Base-by-base conservation (phyloP, 306 rosid species). In the Gastrolobium villosum region DNA sequence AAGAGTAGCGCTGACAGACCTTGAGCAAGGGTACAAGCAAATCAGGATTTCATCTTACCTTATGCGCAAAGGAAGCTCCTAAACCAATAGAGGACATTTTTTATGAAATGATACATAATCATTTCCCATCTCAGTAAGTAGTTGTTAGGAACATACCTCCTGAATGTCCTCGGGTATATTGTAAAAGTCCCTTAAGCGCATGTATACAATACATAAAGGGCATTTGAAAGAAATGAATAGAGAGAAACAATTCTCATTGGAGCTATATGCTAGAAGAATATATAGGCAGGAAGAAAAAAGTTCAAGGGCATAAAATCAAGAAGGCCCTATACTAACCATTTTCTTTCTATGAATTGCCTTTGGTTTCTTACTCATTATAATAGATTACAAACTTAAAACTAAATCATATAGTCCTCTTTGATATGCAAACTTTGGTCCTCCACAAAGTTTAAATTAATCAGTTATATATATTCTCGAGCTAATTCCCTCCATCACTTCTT, bases 341-440 rank as follows among this genome's bases (percentile, higher is more conserved):
- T 30, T 50, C 41, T 39, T 43, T 13, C 31, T 43, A 65, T 65
- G 44, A 46, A 32, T 74, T 46, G 45, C 67, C 62, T 53, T 37
- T 74, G 43, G 56, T 55, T 57, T 30, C 62, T 26, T 11, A 46
- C 45, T 74, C 65, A 36, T 35, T 59, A 56, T 39, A 37, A 74
- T 45, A 65, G 56, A 81, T 57, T 35, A 74, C 32, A 50, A 56
- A 65, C 70, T 66, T 32, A 36, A 65, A 75, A 59, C 72, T 28
- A 74, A 57, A 46, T 39, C 70, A 66, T 2, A 52, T 0, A 35
- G 6, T 54, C 75, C 70, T 37, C 46, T 65, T 77, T 7, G 31
- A 72, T 62, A 34, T 0, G 2, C 74, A 63, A 13, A 14, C n/a
- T 5, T 20, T 49, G 14, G 6, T 31, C 70, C 46, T 28, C 48